Evolutionary conservation across 257 asterid genomes (phyloP).

Genomic region (Solanum ossicruentum): DNA sequence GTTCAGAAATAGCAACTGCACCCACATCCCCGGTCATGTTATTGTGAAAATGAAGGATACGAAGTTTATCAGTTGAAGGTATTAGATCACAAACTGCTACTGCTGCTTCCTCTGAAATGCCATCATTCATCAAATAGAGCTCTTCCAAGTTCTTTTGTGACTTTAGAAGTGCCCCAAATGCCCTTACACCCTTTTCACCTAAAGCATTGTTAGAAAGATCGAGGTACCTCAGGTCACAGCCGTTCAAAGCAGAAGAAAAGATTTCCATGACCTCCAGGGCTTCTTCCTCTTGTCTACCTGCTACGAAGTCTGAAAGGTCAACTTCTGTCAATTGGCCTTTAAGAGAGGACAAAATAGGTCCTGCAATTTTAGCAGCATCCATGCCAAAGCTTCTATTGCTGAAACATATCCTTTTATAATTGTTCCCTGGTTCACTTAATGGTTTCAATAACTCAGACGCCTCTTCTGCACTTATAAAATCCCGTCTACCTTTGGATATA

Average conservation of each 20-base stretch:
- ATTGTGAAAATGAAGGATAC: conserved; percentile 73
- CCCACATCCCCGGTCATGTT: conserved; percentile 96
- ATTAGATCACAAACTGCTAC: conserved; percentile 58
- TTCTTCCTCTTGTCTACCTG: conserved; percentile 78
- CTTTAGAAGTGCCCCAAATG: conserved; percentile 62
- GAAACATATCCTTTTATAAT: conserved; percentile 64
- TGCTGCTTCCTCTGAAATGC: conserved; percentile 94
- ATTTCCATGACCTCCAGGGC: conserved; percentile 86
- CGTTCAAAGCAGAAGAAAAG: conserved; percentile 64
- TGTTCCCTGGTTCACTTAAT: conserved; percentile 44
- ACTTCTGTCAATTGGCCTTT: conserved; percentile 63
- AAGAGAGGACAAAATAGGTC: conserved; percentile 51
- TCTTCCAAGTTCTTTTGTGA: conserved; percentile 71
- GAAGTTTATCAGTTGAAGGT: conserved; percentile 58
- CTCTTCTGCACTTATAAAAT: conserved; percentile 41
- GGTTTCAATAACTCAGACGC: conserved; percentile 53
- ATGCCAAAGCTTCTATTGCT: conserved; percentile 82
- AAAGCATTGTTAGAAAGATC: conserved; percentile 79
- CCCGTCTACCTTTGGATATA: conserved; percentile 74
- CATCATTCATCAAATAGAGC: conserved; percentile 73
- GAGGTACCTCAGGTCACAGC: conserved; percentile 50
- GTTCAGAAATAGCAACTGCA: conserved; percentile 60
- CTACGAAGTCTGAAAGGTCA: conserved; percentile 85
- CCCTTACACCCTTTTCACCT: conserved; percentile 87
- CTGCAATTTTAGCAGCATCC: conserved; percentile 73